phyloP scores from a whole-genome alignment of 2,329 filamentous ascomycete species.

The Coniochaeta ligniaria region DNA sequence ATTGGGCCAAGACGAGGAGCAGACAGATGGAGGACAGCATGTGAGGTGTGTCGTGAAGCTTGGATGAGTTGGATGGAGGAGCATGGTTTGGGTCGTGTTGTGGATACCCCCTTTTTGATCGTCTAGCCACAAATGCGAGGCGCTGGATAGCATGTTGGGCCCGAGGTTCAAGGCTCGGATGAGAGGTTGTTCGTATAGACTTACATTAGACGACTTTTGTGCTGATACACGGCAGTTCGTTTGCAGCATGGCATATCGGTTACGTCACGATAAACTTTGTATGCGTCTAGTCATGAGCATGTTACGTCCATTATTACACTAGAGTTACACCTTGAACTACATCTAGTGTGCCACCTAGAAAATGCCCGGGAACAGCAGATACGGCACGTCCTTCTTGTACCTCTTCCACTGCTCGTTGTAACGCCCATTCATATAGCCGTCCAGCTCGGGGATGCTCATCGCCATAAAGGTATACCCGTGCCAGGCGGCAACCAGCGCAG shows the following conservation, averaged over 20 bases:
- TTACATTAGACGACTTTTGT: neutral
- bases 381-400: conserved; percentile 30
- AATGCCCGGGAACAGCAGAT: conserved; percentile 26
- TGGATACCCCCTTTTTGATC: neutral
- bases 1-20: conserved; percentile 58
- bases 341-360: conserved; percentile 15
- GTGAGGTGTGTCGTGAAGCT: conserved; percentile 25
- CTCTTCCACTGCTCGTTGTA: conserved; percentile 31
- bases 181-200: neutral
- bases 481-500: conserved; percentile 17
- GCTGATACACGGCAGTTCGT: neutral
- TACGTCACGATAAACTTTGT: neutral
- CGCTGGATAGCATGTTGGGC: neutral
- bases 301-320: neutral
- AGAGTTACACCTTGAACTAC: neutral
- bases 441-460: conserved; percentile 22
- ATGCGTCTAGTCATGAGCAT: neutral
- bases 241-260: neutral
- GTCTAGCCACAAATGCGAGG: too few relatives aligned
- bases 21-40: conserved; percentile 63
- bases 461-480: conserved; percentile 23
- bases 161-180: neutral
- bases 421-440: conserved; percentile 26
- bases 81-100: neutral
- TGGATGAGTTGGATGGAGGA: neutral